Base-by-base conservation (phyloP, 2,329 filamentous ascomycete genomes). In the Colletotrichum sp. region DNA sequence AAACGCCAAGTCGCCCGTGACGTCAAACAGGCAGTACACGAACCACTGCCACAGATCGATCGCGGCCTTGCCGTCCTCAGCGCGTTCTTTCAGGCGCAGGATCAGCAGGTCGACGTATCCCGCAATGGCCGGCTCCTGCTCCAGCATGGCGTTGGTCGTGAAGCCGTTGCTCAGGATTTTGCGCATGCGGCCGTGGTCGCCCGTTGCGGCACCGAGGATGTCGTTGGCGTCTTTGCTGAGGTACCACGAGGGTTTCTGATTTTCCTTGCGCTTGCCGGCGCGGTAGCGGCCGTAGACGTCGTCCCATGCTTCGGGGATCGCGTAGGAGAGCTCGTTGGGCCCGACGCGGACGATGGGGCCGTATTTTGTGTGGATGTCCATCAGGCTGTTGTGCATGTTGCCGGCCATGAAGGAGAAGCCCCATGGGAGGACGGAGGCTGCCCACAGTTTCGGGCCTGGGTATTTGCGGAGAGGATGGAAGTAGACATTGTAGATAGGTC, bases 271-370 rank as follows among this genome's bases (percentile, higher is more conserved):
- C 44, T 49, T 49, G 11, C 44, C 44, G 1, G 44, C 44, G 19
- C 44, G 64, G 2, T 49, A 49, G 44, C 44, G 44, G 44, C 44
- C 44, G n/a, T 49, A 49, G n/a, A 52, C 44, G 3, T 52, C 44
- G 6, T 52, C 44, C 44, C 44, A 52, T 11, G 44, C 44, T 3
- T 52, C 44, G 44, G 44, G 44, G 6, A 52, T 52, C 44, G n/a
- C 44, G n/a, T 52, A 52, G 9, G 44, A 52, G 6, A 52, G 44
- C n/a, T 52, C 44, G 49, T 84, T 82, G 1, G 87, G 87, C 1
- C 79, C 82, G 6, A 86, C 79, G 5, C 87, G 84, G 11, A 89
- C 82, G 1, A 88, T 81, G n/a, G 79, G 77, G 13, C 81, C 81
- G 63, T 83, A 82, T 4, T n/a, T 49, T 15, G 36, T 27, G 25